These are phyloP conservation scores for Voacanga thouarsii DNA, from an alignment of 257 asterid genomes.

Conservation along the genomic window DNA sequence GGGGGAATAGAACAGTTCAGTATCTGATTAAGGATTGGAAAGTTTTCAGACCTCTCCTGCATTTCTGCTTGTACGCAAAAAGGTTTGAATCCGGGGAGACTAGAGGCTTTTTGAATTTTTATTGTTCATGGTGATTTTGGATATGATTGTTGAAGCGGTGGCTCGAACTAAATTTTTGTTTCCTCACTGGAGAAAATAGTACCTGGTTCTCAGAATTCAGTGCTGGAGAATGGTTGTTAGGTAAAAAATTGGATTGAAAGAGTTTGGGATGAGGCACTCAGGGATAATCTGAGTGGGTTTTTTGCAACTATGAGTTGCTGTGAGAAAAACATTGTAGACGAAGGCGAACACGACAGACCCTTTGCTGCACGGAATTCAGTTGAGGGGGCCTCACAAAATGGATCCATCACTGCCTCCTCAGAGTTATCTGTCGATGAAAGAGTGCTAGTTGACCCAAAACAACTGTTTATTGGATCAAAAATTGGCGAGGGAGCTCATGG, in stretches of 20 bases:
- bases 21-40: not conserved
- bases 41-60: not conserved
- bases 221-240: constrained; percentile 14
- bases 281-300: constrained; percentile 40
- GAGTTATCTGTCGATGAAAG: constrained; percentile 61
- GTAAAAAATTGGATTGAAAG: constrained; percentile 21
- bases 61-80: not conserved
- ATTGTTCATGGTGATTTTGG: constrained; percentile 11
- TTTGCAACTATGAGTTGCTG: constrained; percentile 68
- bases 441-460: constrained; percentile 81
- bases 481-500: constrained; percentile 99
- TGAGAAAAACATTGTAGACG: constrained; percentile 49
- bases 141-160: constrained; percentile 22
- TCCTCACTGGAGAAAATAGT: constrained; percentile 19
- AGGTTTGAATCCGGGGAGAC: not conserved
- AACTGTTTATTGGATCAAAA: constrained; percentile 76
- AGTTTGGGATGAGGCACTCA: constrained; percentile 43
- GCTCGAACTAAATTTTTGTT: constrained; percentile 11
- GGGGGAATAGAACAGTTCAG: constrained; percentile 2
- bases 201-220: constrained; percentile 10
- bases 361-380: constrained; percentile 36
- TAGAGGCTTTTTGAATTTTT: not conserved
- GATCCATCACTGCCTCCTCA: constrained; percentile 38
- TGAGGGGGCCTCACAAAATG: constrained; percentile 50
- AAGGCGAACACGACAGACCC: constrained; percentile 32